Evolutionary conservation across 805 yeast genomes (phyloP), one percentile per base, ranked within the genome.

Genomic region (Lachancea dasiensis): DNA sequence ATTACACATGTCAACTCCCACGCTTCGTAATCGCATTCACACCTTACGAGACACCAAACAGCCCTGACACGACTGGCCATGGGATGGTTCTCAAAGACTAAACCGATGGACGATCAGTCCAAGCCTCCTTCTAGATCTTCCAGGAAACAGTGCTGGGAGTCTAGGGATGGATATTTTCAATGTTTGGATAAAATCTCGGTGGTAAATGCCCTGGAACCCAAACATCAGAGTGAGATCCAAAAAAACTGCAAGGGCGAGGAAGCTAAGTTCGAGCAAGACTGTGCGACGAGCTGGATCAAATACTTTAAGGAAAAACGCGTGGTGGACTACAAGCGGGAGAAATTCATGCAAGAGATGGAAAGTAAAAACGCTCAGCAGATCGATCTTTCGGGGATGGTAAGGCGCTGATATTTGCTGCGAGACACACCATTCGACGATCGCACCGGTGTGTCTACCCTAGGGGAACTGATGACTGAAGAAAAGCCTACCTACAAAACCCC

Each of bases 291-390:
- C 38, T 89, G 97, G 97, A 86, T 76, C 44, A 70, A 81, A 43
- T 87, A 89, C 59, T 89, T 90, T 68, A 90, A 87, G 56, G 90
- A 86, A 60, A 89, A 87, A 60, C 75, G 96, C 50, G 81, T 79
- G 27, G 80, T 77, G 42, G 95, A 86, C 49, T 64, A 76, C 45
- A 75, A 77, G 50, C 79, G 81, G 60, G 82, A 76, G 46, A 68
- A 72, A 47, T 79, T 83, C 60, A 60, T 86, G 51, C 72, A 71
- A 39, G 79, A 82, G 56, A 77, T 86, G 50, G 86, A 81, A 53
- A 77, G 73, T 14, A 77, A 50, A 14, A 38, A 38, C 23, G 40
- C 36, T 4, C 40, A 38, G 30, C 36, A 38, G 30, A 31, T 38
- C 14, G 40, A 38, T 17, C 36, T 38, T 25, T 27, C 36, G 7